Percentiles rank a stretch among this genome's conserved stretches.
Evolutionary conservation across 345 rosid species (phyloP).

Genomic region (Syzygium grande): DNA sequence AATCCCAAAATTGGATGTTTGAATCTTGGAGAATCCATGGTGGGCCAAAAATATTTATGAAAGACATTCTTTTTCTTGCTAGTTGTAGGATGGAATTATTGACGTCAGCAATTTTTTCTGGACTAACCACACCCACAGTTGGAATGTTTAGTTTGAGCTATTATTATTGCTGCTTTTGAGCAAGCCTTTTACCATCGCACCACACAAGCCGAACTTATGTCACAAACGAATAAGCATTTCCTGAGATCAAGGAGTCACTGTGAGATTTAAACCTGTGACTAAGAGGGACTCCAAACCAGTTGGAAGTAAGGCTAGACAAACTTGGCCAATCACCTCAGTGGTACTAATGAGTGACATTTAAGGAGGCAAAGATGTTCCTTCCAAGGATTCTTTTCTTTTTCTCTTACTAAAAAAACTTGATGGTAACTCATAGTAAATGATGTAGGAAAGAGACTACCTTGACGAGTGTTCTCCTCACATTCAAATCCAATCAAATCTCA

Average conservation of each 20-base stretch:
- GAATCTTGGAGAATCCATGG: background rate
- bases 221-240: background rate
- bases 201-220: background rate
- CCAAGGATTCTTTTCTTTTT: background rate
- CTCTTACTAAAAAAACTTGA: background rate
- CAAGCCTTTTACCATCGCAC: background rate
- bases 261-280: background rate
- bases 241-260: background rate
- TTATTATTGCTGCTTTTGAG: background rate
- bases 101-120: background rate
- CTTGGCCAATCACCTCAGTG: background rate
- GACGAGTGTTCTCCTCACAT: background rate
- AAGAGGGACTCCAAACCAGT: background rate
- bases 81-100: background rate
- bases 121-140: background rate
- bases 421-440: background rate
- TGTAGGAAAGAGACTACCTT: background rate
- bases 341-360: background rate
- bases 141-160: background rate
- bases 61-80: too few relatives aligned
- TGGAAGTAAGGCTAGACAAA: background rate
- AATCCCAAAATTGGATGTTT: background rate
- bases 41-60: background rate
- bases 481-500: background rate
- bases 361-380: background rate